A percentile compares a stretch with the other conserved stretches of the same genome.
These are phyloP conservation scores for Tanacetum coccineum DNA, from an alignment of 129 eudicot species.

Conservation along the genomic window DNA sequence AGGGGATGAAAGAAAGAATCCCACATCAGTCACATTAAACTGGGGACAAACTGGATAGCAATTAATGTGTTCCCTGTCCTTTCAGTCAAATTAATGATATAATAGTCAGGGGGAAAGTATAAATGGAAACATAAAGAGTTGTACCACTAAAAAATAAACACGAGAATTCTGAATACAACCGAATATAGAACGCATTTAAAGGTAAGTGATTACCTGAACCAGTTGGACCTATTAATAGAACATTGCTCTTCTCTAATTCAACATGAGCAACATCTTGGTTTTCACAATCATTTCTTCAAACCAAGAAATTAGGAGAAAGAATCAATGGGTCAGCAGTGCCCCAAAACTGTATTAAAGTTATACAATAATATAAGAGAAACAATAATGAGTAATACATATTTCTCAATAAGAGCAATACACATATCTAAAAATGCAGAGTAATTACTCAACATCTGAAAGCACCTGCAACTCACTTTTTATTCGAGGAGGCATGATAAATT, in stretches of 20 bases:
- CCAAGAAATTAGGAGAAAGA: conserved; percentile 21
- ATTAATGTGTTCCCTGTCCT: conserved; percentile 87
- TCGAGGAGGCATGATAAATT: conserved; percentile 45
- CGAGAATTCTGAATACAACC: conserved; percentile 1
- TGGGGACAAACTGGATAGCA: conserved; percentile 4
- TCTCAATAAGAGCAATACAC: background rate
- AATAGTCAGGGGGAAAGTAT: conserved; percentile 26
- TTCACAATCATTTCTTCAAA: conserved; percentile 28
- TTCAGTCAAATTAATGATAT: conserved; percentile 43
- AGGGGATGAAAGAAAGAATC: background rate
- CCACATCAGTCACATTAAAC: conserved; percentile 12
- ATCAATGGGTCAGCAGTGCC: conserved; percentile 14
- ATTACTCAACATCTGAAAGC: conserved; percentile 1
- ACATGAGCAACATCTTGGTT: conserved; percentile 49
- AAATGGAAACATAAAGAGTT: background rate
- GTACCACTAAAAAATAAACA: conserved; percentile 1
- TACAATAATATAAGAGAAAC: background rate
- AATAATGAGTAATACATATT: conserved; percentile 1
- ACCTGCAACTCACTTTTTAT: conserved; percentile 45
- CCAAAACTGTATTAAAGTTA: background rate
- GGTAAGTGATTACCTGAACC: conserved; percentile 62
- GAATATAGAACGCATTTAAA: background rate
- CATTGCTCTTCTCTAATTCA: conserved; percentile 93
- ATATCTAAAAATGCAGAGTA: background rate
- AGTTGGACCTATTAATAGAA: conserved; percentile 84